A percentile compares a stretch with the other conserved stretches of the same genome.
These are phyloP conservation scores for Sugiyamaella grinbergsii DNA, from an alignment of 1,139 yeast species.

Conservation along the genomic window DNA sequence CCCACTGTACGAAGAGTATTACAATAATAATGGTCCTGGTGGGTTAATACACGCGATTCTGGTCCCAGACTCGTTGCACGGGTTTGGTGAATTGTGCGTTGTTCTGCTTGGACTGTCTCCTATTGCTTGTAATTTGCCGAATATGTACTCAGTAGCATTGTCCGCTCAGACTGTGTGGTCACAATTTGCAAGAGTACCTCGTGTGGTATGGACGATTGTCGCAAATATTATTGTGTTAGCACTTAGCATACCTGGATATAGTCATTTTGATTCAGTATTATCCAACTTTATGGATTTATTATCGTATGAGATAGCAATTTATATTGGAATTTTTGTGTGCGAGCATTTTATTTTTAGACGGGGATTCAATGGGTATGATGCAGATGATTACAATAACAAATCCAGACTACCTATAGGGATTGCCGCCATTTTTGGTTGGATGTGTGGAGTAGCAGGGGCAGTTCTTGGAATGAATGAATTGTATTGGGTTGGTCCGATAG, in stretches of 20 bases:
- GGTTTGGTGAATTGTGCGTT: conserved; percentile 87
- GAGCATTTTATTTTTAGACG: conserved; percentile 75
- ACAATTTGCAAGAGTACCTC: conserved; percentile 63
- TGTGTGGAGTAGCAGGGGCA: conserved; percentile 70
- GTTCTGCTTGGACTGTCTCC: conserved; percentile 81
- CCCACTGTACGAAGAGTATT: conserved; percentile 53
- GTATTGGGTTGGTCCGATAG: conserved; percentile 74
- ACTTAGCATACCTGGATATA: conserved; percentile 24
- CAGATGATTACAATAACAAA: conserved; percentile 56
- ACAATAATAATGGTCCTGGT: conserved; percentile 65
- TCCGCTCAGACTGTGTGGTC: conserved; percentile 70
- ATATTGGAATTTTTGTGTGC: conserved; percentile 67
- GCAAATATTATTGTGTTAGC: conserved; percentile 57
- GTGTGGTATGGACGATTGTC: conserved; percentile 62
- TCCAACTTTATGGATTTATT: conserved; percentile 73
- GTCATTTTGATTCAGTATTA: conserved; percentile 55
- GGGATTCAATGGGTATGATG: conserved; percentile 39
- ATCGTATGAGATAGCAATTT: conserved; percentile 91
- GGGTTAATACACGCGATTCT: conserved; percentile 78
- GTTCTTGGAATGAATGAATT: conserved; percentile 79
- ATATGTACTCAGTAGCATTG: conserved; percentile 83
- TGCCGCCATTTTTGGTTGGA: conserved; percentile 63
- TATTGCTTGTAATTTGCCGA: conserved; percentile 86
- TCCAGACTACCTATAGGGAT: conserved; percentile 58
- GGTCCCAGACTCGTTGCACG: conserved; percentile 76